phyloP scores from a whole-genome alignment of 2,329 filamentous ascomycete species.

The Seiridium cupressi region DNA sequence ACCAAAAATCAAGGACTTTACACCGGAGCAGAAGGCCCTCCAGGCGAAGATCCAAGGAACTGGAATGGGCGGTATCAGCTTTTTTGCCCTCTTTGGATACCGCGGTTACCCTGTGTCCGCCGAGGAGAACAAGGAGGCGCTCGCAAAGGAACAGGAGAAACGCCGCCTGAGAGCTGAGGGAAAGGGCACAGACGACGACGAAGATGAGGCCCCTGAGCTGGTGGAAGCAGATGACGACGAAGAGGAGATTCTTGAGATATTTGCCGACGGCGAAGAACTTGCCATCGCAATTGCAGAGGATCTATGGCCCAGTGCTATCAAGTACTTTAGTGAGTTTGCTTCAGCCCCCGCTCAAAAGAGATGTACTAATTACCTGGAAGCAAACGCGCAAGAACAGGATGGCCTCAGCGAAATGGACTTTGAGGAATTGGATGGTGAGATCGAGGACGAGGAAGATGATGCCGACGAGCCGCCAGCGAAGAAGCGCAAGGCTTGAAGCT shows the following conservation, averaged over 20 bases:
- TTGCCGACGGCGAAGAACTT: slow-evolving; percentile 81
- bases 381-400: slow-evolving; percentile 53
- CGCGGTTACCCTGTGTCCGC: slow-evolving; percentile 66
- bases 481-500: slow-evolving; percentile 10
- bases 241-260: slow-evolving; percentile 75
- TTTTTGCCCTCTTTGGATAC: slow-evolving; percentile 90
- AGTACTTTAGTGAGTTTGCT: slow-evolving; percentile 77
- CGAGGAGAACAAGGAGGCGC: slow-evolving; percentile 66
- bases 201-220: slow-evolving; percentile 43
- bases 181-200: slow-evolving; percentile 51
- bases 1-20: slow-evolving; percentile 32
- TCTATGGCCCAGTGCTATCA: slow-evolving; percentile 82
- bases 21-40: slow-evolving; percentile 47
- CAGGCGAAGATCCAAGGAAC: slow-evolving; percentile 57
- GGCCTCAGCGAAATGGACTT: slow-evolving; percentile 54
- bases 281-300: slow-evolving; percentile 82
- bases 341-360: background rate
- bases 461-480: slow-evolving; percentile 11
- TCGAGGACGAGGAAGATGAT: slow-evolving; percentile 8
- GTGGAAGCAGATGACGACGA: slow-evolving; percentile 64
- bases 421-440: slow-evolving; percentile 44
- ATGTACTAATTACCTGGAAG: slow-evolving; percentile 5
- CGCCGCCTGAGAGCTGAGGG: slow-evolving; percentile 47
- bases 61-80: slow-evolving; percentile 67
- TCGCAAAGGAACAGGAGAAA: slow-evolving; percentile 58